Evolutionary conservation across 176 grass and related monocot genomes (phyloP), one percentile per base, ranked within the genome.

Genomic region (Lolium perenne): DNA sequence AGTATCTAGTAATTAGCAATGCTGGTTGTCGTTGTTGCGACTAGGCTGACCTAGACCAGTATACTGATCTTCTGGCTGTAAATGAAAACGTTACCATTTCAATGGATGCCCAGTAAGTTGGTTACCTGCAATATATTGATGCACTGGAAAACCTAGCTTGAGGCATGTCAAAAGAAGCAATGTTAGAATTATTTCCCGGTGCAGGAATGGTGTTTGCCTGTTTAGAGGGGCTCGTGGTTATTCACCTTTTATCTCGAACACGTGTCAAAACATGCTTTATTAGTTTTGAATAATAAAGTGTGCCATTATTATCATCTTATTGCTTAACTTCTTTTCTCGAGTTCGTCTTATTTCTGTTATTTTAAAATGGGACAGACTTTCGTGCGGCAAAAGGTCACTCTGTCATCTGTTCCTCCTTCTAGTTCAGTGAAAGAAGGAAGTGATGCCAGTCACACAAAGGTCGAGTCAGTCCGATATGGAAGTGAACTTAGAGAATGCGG

Each of bases 361-460:
- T 88, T 46, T 81, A 86, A 90, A 88, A 91, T 94, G 87, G 72
- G 82, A 80, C 97, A 99, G 97, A 99, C 97, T 69, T 94, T 99
- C 83, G 84, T 99, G 94, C 85, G 97, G 82, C 97, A 99, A 86
- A 99, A 94, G 92, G 81, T 92, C 51, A 91, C 85, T 87, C 87
- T 99, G 60, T 90, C 86, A 13, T 87, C 92, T 89, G 29, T 86
- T 79, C 91, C 86, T 87, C 59, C 70, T 82, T 84, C 87, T 90
- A 84, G 75, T 92, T 80, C 38, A 76, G 48, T 82, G 83, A 92
- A 92, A 80, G 90, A 95, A 80, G 82, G 77, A 89, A 92, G 76
- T 68, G 78, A 80, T 45, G 64, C 78, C 74, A 86, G 38, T 79
- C 86, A 87, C 82, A 51, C 80, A 60, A 91, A 92, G 84, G 77